A percentile compares a stretch with the other conserved stretches of the same genome.
These are phyloP conservation scores for Fusarium sp. DNA, from an alignment of 2,329 filamentous ascomycete genomes.

Conservation along the genomic window DNA sequence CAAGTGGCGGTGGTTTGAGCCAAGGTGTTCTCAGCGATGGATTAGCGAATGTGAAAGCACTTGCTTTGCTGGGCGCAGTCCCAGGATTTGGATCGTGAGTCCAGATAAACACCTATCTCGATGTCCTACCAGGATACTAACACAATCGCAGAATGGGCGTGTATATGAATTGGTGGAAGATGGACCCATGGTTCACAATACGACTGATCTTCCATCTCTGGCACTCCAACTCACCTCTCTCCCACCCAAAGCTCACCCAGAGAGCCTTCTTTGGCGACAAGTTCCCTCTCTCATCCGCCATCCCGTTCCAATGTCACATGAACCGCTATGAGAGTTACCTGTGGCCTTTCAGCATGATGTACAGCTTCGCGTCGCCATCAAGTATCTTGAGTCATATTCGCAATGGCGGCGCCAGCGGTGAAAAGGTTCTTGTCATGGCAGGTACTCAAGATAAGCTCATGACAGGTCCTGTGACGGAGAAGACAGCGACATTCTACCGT, in stretches of 20 bases:
- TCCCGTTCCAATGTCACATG: slow-evolving; percentile 53
- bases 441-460: slow-evolving; percentile 53
- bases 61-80: slow-evolving; percentile 57
- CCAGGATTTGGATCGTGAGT: slow-evolving; percentile 52
- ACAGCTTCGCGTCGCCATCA: slow-evolving; percentile 51
- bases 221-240: slow-evolving; percentile 61
- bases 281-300: slow-evolving; percentile 51
- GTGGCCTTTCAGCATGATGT: slow-evolving; percentile 60
- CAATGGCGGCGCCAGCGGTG: slow-evolving; percentile 22
- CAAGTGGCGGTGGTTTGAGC: slow-evolving; percentile 58
- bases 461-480: slow-evolving; percentile 47
- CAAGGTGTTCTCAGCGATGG: slow-evolving; percentile 57
- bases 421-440: slow-evolving; percentile 50
- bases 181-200: slow-evolving; percentile 58
- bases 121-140: slow-evolving; percentile 1
- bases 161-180: slow-evolving; percentile 55
- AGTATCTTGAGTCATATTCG: slow-evolving; percentile 51
- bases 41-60: slow-evolving; percentile 51
- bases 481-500: slow-evolving; percentile 47
- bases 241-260: slow-evolving; percentile 57
- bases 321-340: slow-evolving; percentile 60
- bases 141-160: slow-evolving; percentile 50
- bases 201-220: slow-evolving; percentile 56
- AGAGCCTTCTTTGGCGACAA: slow-evolving; percentile 59
- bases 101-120: neutral